A percentile compares a stretch with the other conserved stretches of the same genome.
These are phyloP conservation scores for Solanum aculeatissimum DNA, from an alignment of 305 asterid genomes.

Conservation along the genomic window DNA sequence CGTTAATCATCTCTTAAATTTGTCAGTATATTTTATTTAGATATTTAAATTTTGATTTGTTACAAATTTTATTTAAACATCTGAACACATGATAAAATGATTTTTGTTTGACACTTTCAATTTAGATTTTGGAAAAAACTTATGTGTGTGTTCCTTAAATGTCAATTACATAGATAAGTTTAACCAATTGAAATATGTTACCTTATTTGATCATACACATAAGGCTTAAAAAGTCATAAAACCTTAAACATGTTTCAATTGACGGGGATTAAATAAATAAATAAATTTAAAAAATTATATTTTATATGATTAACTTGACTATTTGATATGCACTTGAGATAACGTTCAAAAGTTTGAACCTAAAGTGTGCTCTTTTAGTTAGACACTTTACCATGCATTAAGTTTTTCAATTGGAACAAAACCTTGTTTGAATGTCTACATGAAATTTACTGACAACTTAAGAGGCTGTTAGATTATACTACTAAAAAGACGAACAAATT, in stretches of 20 bases:
- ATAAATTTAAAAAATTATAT: too few species aligned
- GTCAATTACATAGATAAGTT: too few species aligned
- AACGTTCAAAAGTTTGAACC: background rate
- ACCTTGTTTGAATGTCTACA: too few species aligned
- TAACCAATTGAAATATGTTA: background rate
- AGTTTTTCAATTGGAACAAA: background rate
- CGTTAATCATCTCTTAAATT: too few species aligned
- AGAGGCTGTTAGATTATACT: too few species aligned
- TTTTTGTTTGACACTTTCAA: background rate
- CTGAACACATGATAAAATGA: background rate
- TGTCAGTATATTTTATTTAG: background rate
- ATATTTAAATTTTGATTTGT: too few species aligned
- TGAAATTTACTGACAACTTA: too few species aligned
- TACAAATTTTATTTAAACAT: background rate
- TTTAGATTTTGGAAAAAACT: background rate
- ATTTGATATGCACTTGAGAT: background rate
- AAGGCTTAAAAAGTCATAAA: background rate
- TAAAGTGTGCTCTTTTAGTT: background rate
- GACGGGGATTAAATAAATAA: background rate
- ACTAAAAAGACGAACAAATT: too few species aligned
- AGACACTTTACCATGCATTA: background rate
- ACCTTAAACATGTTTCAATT: background rate
- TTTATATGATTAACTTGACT: background rate
- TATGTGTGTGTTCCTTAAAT: background rate
- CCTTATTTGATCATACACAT: background rate